A percentile compares a stretch with the other conserved stretches of the same genome.
phyloP scores from a whole-genome alignment of 345 rosid species.

The Pugionium dolabratum region DNA sequence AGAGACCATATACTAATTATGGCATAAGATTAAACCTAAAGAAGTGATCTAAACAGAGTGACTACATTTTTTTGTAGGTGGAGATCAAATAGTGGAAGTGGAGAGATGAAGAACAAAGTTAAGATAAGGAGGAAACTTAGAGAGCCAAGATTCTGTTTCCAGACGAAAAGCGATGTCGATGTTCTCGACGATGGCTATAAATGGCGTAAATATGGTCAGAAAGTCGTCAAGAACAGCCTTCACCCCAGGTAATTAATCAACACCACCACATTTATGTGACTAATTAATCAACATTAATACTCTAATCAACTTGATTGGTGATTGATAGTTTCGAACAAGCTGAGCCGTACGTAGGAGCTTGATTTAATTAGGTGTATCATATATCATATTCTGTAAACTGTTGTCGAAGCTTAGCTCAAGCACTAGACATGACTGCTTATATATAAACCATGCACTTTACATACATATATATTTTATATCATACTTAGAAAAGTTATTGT shows the following conservation, averaged over 20 bases:
- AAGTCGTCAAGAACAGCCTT: constrained; percentile 96
- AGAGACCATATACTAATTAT: constrained; percentile 2
- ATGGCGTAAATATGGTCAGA: constrained; percentile 99
- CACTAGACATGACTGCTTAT: too few species aligned
- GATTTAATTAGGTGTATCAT: too few species aligned
- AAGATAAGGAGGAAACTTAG: constrained; percentile 86
- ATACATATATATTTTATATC: constrained; percentile 2
- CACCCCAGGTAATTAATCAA: constrained; percentile 73
- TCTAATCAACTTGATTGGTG: too few species aligned
- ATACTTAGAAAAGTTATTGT: too few species aligned
- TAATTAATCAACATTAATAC: too few species aligned
- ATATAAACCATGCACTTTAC: too few species aligned
- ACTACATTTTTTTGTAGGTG: constrained; percentile 53
- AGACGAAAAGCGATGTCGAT: constrained; percentile 93
- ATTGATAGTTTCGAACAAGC: too few species aligned
- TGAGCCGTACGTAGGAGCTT: too few species aligned
- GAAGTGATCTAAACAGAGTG: too few species aligned
- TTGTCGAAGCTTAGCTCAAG: too few species aligned
- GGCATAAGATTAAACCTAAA: constrained; percentile 13
- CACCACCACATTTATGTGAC: not conserved
- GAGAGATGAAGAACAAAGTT: constrained; percentile 67
- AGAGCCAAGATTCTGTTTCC: constrained; percentile 98
- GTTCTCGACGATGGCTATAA: constrained; percentile 96
- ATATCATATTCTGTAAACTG: too few species aligned
- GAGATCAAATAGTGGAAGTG: constrained; percentile 57